Evolutionary conservation across 1,139 yeast species (phyloP).

Genomic region (Debaryomyces nepalensis): DNA sequence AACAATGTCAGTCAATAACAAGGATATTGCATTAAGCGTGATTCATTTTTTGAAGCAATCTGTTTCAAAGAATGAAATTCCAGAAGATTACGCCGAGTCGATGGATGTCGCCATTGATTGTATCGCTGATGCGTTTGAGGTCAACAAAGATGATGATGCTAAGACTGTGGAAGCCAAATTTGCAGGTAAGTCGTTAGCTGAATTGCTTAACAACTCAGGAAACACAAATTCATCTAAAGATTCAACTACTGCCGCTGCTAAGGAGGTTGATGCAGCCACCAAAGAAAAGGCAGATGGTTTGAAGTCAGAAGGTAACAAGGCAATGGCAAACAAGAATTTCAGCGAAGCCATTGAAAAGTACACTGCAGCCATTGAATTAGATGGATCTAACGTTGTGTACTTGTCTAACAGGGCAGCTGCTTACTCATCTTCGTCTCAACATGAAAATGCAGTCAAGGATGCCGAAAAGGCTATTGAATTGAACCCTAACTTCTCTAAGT

Average conservation of each 20-base stretch:
- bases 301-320: slow-evolving; percentile 87
- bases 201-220: slow-evolving; percentile 40
- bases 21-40: slow-evolving; percentile 77
- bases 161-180: slow-evolving; percentile 41
- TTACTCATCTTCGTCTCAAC: slow-evolving; percentile 75
- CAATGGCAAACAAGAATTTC: slow-evolving; percentile 81
- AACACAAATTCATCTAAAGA: slow-evolving; percentile 13
- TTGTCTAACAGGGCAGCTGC: slow-evolving; percentile 98
- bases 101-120: slow-evolving; percentile 94
- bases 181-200: slow-evolving; percentile 53
- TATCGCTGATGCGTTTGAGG: slow-evolving; percentile 83
- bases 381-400: slow-evolving; percentile 79
- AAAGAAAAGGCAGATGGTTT: slow-evolving; percentile 79
- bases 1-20: slow-evolving; percentile 42
- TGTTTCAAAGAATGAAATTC: slow-evolving; percentile 63
- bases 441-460: slow-evolving; percentile 78
- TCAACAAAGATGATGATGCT: slow-evolving; percentile 54
- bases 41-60: slow-evolving; percentile 70
- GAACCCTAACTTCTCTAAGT: slow-evolving; percentile 85
- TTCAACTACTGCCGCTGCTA: slow-evolving; percentile 24
- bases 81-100: slow-evolving; percentile 87
- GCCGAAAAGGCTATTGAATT: slow-evolving; percentile 79
- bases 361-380: slow-evolving; percentile 76
- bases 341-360: slow-evolving; percentile 74
- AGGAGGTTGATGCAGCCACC: slow-evolving; percentile 55